Evolutionary conservation across 1,284 basidiomycete species (phyloP).

Genomic region (Sanghuangporus weigelae): DNA sequence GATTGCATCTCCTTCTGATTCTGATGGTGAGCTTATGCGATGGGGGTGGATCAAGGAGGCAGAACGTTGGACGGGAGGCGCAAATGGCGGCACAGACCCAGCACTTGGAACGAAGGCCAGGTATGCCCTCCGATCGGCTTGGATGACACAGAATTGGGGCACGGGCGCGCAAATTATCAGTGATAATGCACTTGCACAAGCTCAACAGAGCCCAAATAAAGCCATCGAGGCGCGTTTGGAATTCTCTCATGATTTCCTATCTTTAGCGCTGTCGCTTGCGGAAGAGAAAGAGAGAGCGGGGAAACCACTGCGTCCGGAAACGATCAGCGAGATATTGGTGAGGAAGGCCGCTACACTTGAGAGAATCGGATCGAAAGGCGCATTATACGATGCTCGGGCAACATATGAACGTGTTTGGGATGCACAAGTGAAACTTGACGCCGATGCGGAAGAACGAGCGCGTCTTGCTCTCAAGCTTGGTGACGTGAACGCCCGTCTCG

Average conservation of each 20-base stretch:
- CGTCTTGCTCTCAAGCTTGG: conserved; percentile 62
- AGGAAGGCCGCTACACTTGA: conserved; percentile 66
- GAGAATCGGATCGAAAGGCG: conserved; percentile 53
- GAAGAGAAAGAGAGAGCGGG: conserved; percentile 25
- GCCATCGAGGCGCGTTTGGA: conserved; percentile 49
- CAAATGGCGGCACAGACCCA: conserved; percentile 67
- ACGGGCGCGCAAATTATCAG: conserved; percentile 37
- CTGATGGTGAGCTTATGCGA: conserved; percentile 45
- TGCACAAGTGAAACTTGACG: conserved; percentile 32
- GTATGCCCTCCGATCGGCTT: conserved; percentile 67
- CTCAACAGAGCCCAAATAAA: conserved; percentile 30
- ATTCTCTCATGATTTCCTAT: conserved; percentile 49
- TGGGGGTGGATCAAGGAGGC: conserved; percentile 76
- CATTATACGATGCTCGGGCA: conserved; percentile 52
- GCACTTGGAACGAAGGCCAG: conserved; percentile 61
- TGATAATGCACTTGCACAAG: conserved; percentile 33
- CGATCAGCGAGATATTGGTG: conserved; percentile 52
- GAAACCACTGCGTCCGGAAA: conserved; percentile 41
- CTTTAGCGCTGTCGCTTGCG: conserved; percentile 30
- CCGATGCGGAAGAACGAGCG: conserved; percentile 20
- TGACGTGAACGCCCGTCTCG: conserved; percentile 52
- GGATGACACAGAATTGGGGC: conserved; percentile 74
- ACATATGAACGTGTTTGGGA: conserved; percentile 63
- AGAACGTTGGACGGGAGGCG: conserved; percentile 71
- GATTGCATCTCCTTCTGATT: conserved; percentile 41